Evolutionary conservation across 768 basidiomycete species (phyloP), one percentile per base, ranked within the genome.

Genomic region (Macrolepiota albuminosa): DNA sequence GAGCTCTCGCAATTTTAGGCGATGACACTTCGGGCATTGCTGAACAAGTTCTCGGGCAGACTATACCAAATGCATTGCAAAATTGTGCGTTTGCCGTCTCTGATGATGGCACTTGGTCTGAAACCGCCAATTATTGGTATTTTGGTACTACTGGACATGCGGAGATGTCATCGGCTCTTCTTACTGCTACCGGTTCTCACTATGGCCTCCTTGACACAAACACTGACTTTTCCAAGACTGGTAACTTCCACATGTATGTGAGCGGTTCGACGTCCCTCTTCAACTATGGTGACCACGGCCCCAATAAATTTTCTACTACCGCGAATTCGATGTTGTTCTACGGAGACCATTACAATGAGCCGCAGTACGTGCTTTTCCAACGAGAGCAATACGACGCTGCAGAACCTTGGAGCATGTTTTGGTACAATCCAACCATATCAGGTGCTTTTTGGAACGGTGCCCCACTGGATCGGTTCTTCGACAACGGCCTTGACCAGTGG

Each of bases 41-140:
- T 0, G 66, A 76, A 58, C 75, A 82, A 52, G 75, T 96, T 24
- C 83, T 99, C 45, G 75, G 76, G 33, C 71, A 83, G 61, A 89
- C 91, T 16, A 74, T 95, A 46, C 69, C 81, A 58, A 93, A 91
- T 70, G 94, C 94, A 16, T 78, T 85, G 56, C 65, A 76, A 58
- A 92, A 93, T 70, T 98, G 97, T 71, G 88, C 81, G 4, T 62
- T 75, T 21, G 88, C 79, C 24, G 74, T 81, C 16, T 78, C 78
- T 14, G 70, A 76, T 37, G 95, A 97, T 68, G 95, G 96, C 16
- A 88, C 92, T 18, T 98, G 96, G 95, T 76, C 84, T 26, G 97
- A 99, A 74, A 97, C 95, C 0, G 80, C 91, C 39, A 92, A 98
- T 73, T 96, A 94, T 69, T 95, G 93, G 92, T 93, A 92, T 73